phyloP scores from a whole-genome alignment of 352 stramenopile species.

The Globisporangium middletonii region DNA sequence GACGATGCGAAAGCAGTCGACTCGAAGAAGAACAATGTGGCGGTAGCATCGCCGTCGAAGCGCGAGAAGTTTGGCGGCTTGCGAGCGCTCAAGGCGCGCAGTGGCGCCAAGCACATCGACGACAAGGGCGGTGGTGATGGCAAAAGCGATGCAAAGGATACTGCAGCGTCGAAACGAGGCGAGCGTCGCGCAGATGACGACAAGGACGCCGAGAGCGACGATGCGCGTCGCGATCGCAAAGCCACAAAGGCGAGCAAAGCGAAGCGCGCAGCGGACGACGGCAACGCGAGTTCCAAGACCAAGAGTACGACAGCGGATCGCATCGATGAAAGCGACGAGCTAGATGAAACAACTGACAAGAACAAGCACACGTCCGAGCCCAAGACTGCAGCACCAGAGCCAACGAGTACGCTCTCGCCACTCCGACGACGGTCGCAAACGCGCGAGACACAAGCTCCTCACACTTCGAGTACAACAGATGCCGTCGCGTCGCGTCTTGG shows the following conservation, averaged over 20 bases:
- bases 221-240: background rate
- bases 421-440: background rate
- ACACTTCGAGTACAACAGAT: background rate
- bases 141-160: background rate
- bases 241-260: background rate
- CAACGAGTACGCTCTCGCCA: background rate
- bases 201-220: background rate
- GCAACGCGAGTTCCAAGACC: background rate
- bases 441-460: no score
- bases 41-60: background rate
- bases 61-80: background rate
- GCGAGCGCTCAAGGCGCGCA: background rate
- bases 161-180: background rate
- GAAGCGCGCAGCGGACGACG: background rate
- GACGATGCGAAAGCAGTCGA: background rate
- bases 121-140: background rate
- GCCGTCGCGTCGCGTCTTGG: constrained; percentile 13
- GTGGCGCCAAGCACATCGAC: background rate
- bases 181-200: background rate
- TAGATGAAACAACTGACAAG: background rate
- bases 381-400: background rate
- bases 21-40: background rate
- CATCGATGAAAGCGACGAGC: background rate
- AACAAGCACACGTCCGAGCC: background rate
- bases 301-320: background rate